Conservation (phyloP, 2,329 filamentous ascomycete genomes). For the Aureobasidium vineae region DNA sequence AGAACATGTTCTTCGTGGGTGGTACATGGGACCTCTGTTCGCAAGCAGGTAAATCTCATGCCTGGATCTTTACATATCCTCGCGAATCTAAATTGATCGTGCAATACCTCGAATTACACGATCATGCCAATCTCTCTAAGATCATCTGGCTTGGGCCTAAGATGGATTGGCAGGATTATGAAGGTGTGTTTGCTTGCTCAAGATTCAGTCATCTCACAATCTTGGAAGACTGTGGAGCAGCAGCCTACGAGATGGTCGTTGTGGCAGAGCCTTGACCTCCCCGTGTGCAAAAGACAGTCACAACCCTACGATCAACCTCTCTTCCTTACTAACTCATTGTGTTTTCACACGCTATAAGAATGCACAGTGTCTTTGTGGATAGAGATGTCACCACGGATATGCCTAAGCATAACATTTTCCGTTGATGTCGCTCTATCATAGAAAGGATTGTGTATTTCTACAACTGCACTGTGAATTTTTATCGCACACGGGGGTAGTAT, state of each 20-base stretch:
- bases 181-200: slow-evolving; percentile 28
- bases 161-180: slow-evolving; percentile 42
- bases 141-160: slow-evolving; percentile 47
- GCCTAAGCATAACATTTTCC: no score
- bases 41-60: slow-evolving; percentile 43
- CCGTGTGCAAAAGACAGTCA: no score
- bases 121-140: slow-evolving; percentile 35
- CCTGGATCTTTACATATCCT: slow-evolving; percentile 57
- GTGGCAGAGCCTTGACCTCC: slow-evolving; percentile 26
- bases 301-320: no score
- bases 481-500: background rate
- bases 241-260: slow-evolving; percentile 31
- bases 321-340: no score
- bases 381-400: no score
- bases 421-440: no score
- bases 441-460: no score
- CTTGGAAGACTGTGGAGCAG: slow-evolving; percentile 27
- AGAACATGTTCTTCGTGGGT: slow-evolving; percentile 45
- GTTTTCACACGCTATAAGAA: no score
- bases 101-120: slow-evolving; percentile 45
- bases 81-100: slow-evolving; percentile 48
- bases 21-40: slow-evolving; percentile 48
- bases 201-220: slow-evolving; percentile 27
- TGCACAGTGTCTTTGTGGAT: no score
- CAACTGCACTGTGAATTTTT: no score